Conservation (phyloP, 202 grass and related monocot genomes). For the Saccharum hybrid region DNA sequence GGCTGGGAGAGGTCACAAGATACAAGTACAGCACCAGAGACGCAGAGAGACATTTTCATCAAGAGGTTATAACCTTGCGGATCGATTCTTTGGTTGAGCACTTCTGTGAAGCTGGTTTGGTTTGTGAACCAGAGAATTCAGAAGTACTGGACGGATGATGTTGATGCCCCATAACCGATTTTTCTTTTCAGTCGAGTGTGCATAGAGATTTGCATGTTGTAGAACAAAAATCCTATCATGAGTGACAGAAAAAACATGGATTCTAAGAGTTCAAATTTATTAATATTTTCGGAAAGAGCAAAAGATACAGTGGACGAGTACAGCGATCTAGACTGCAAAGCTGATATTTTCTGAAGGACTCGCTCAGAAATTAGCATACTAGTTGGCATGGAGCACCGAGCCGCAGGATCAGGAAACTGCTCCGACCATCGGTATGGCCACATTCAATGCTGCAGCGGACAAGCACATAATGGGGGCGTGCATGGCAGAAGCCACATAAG, state of each 20-base stretch:
- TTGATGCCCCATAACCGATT: background rate
- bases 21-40: conserved; percentile 54
- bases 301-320: background rate
- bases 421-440: no score
- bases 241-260: background rate
- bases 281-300: background rate
- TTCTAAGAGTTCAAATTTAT: background rate
- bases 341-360: no score
- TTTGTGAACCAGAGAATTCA: background rate
- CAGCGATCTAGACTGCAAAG: no score
- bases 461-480: no score
- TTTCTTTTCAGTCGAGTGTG: conserved; percentile 29
- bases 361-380: no score
- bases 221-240: conserved; percentile 22
- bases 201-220: conserved; percentile 51
- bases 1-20: conserved; percentile 38
- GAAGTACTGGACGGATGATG: background rate
- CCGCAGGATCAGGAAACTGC: no score
- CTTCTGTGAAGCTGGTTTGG: background rate
- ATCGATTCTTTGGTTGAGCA: conserved; percentile 31
- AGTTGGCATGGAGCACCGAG: no score
- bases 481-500: no score
- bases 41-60: conserved; percentile 42
- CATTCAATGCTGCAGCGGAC: no score
- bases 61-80: conserved; percentile 28